Base-by-base conservation (phyloP, 306 rosid genomes). In the Cercis canadensis region DNA sequence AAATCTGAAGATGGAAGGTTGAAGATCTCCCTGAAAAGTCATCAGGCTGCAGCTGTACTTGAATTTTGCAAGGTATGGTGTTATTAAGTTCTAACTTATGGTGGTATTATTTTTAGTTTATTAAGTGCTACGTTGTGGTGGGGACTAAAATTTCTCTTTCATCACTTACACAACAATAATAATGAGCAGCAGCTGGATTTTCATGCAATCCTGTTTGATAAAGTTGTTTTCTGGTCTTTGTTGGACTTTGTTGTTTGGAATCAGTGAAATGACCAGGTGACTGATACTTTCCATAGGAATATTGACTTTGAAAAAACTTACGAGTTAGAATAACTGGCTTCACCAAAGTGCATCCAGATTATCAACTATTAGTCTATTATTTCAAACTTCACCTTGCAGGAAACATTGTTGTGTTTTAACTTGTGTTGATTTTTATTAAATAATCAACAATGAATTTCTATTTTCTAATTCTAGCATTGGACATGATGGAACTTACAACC, bases 31-130 rank as follows among this genome's bases (percentile, higher is more conserved):
- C 62, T 94, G 76, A 84, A 81, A 89, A 86, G 86, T 71, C 88
- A 85, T 89, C 92, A 84, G 21, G 86, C 86, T 82, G 83, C 90
- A 5, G 92, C 88, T 33, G 81, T 91, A 45, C 85, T 94, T 54
- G 96, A 94, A 79, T 90, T 84, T 83, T 94, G 99, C 70, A 81
- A 87, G 97, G 99, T 94, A 89, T 65, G 80, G 49, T 19, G 45
- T 16, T 24, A 29, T 70, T 65, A 46, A 47, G 33, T 65, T 47
- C 64, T 47, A 61, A 13, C 37, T 41, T 33, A 51, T 12, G 11
- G 33, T 43, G 63, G 67, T 16, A 21, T 45, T 41, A 44, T 69
- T 59, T 47, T 69, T 34, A 17, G 64, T 17, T 56, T 24, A 77
- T 19, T 62, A 51, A 55, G 76, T 77, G 56, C 57, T 36, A 69